phyloP scores from a whole-genome alignment of 2,329 filamentous ascomycete genomes.

The Aspergillus versicolor region DNA sequence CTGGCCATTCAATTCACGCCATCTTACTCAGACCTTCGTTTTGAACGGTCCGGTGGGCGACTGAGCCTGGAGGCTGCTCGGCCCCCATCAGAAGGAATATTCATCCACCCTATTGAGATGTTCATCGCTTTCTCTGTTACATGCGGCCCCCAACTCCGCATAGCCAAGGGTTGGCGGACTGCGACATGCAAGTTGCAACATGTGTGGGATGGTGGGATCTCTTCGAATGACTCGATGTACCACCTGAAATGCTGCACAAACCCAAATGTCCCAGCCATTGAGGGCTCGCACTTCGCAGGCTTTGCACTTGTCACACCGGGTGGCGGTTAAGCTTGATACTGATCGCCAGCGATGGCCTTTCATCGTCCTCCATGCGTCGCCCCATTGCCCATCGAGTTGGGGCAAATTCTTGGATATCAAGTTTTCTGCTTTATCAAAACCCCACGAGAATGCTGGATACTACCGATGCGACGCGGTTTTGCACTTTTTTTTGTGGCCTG shows the following conservation, averaged over 20 bases:
- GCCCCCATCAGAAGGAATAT: slow-evolving; percentile 2
- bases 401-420: not conserved
- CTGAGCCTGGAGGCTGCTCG: not conserved
- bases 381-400: not conserved
- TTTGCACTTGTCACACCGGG: slow-evolving; percentile 2
- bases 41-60: not conserved
- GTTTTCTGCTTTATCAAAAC: not conserved
- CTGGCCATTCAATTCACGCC: not conserved
- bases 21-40: not conserved
- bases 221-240: slow-evolving; percentile 12
- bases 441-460: not conserved
- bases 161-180: not conserved
- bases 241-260: slow-evolving; percentile 9
- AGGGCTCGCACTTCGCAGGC: not conserved
- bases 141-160: not conserved
- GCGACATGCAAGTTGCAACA: not conserved
- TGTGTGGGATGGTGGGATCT: not conserved
- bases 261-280: slow-evolving; percentile 2
- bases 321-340: slow-evolving; percentile 8
- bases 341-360: slow-evolving; percentile 1
- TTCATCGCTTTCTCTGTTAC: not conserved
- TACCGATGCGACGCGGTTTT: not conserved
- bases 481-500: not conserved
- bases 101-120: not conserved
- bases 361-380: not conserved